Conservation (phyloP, 352 stramenopile species). For the Plasmopara viticola region DNA sequence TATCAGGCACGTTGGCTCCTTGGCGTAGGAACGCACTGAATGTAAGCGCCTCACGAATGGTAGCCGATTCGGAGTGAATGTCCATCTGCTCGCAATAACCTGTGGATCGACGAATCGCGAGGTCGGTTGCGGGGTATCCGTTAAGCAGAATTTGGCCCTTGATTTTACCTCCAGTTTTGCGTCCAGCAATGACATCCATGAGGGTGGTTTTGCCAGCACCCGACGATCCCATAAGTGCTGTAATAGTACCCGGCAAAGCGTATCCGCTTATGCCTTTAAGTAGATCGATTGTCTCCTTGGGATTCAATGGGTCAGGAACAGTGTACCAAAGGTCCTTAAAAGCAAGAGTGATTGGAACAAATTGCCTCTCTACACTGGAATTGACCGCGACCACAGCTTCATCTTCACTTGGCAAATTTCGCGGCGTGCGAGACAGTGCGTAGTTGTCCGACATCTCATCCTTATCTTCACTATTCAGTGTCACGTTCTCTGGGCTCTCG, state of each 20-base stretch:
- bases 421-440: slow-evolving; percentile 6
- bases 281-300: slow-evolving; percentile 5
- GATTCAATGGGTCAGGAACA: slow-evolving; percentile 3
- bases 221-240: slow-evolving; percentile 6
- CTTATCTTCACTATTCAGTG: slow-evolving; percentile 2
- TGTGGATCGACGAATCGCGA: slow-evolving; percentile 42
- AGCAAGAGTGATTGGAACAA: slow-evolving; percentile 1
- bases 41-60: slow-evolving; percentile 57
- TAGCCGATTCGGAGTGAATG: slow-evolving; percentile 78
- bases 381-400: slow-evolving; percentile 5
- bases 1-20: slow-evolving; percentile 28
- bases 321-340: slow-evolving; percentile 6
- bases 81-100: slow-evolving; percentile 80
- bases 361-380: not conserved
- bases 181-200: slow-evolving; percentile 5
- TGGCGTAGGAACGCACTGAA: slow-evolving; percentile 29
- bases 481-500: slow-evolving; percentile 19
- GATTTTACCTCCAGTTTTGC: slow-evolving; percentile 6
- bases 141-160: slow-evolving; percentile 3
- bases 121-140: slow-evolving; percentile 36
- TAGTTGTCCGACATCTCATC: slow-evolving; percentile 2
- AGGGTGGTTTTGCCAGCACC: slow-evolving; percentile 6
- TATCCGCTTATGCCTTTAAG: slow-evolving; percentile 7
- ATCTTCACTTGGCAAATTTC: not conserved
- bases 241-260: slow-evolving; percentile 3